These are phyloP conservation scores for Talaromyces pinophilus DNA, from an alignment of 2,329 filamentous ascomycete species.

Conservation along the genomic window DNA sequence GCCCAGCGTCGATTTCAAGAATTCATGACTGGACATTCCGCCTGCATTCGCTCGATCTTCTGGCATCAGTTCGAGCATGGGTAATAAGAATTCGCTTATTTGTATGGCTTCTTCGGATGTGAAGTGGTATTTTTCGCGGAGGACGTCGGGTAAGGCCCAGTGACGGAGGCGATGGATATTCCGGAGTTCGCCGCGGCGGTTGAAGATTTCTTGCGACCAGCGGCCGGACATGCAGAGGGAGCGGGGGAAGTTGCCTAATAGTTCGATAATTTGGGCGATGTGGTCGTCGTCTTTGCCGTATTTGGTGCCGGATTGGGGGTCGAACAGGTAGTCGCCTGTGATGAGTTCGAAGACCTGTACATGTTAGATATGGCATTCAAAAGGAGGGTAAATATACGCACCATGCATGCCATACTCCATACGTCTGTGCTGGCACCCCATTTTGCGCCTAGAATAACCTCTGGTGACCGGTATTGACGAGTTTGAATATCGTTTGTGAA, in stretches of 20 bases:
- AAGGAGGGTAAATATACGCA: conserved; percentile 48
- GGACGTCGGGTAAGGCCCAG: conserved; percentile 90
- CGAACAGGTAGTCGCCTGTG: conserved; percentile 97
- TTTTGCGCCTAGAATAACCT: conserved; percentile 94
- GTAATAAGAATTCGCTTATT: conserved; percentile 78
- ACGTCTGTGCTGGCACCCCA: conserved; percentile 99
- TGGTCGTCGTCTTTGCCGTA: conserved; percentile 99
- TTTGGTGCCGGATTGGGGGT: conserved; percentile 96
- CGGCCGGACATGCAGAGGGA: conserved; percentile 88
- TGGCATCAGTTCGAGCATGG: conserved; percentile 87
- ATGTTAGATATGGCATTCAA: neutral
- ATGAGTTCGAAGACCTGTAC: conserved; percentile 78
- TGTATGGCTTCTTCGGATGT: conserved; percentile 75
- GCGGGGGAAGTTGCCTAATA: conserved; percentile 90
- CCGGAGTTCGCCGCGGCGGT: conserved; percentile 90
- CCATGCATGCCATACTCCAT: conserved; percentile 99
- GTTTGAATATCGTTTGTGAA: conserved; percentile 99
- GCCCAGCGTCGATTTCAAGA: conserved; percentile 80
- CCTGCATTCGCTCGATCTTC: conserved; percentile 92
- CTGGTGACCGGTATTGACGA: conserved; percentile 91
- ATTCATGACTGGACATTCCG: conserved; percentile 84
- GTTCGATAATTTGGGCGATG: conserved; percentile 97
- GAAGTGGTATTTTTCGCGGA: conserved; percentile 97
- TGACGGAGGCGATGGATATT: conserved; percentile 96
- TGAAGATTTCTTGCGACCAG: conserved; percentile 99